Evolutionary conservation across 2,329 filamentous ascomycete genomes (phyloP).

Genomic region (Arachnomyces sp.): DNA sequence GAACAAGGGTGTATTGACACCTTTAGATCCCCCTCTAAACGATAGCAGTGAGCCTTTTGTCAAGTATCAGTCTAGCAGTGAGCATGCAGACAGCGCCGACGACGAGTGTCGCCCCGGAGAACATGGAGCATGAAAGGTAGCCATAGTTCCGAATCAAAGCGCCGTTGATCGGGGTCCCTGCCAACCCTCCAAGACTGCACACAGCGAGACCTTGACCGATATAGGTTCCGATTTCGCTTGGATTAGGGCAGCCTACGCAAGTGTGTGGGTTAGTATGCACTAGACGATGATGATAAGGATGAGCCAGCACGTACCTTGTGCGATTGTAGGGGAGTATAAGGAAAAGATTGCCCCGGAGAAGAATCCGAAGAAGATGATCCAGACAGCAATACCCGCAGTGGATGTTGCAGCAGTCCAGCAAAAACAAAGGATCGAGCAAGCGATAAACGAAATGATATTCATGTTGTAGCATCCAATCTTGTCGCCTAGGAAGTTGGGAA

Average conservation of each 20-base stretch:
- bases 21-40: no score
- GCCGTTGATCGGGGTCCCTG: conserved; percentile 43
- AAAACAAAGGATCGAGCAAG: conserved; percentile 22
- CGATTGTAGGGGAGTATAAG: conserved; percentile 3
- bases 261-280: no score
- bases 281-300: conserved; percentile 1
- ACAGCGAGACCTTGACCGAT: conserved; percentile 16
- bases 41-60: no score
- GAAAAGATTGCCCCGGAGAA: conserved; percentile 27
- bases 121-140: conserved; percentile 29
- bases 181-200: conserved; percentile 37
- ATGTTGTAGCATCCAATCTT: conserved; percentile 25
- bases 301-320: no score
- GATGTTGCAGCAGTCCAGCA: conserved; percentile 20
- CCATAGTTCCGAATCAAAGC: conserved; percentile 36
- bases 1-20: no score
- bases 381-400: conserved; percentile 24
- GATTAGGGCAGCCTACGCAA: not conserved
- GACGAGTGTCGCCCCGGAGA: conserved; percentile 22
- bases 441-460: conserved; percentile 15
- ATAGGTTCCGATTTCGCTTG: conserved; percentile 6
- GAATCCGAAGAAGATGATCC: conserved; percentile 25
- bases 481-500: conserved; percentile 27
- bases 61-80: no score
- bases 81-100: no score